A percentile compares a stretch with the other conserved stretches of the same genome.
Conservation (phyloP, 768 basidiomycete genomes). For the Hortiboletus flavorubellus region DNA sequence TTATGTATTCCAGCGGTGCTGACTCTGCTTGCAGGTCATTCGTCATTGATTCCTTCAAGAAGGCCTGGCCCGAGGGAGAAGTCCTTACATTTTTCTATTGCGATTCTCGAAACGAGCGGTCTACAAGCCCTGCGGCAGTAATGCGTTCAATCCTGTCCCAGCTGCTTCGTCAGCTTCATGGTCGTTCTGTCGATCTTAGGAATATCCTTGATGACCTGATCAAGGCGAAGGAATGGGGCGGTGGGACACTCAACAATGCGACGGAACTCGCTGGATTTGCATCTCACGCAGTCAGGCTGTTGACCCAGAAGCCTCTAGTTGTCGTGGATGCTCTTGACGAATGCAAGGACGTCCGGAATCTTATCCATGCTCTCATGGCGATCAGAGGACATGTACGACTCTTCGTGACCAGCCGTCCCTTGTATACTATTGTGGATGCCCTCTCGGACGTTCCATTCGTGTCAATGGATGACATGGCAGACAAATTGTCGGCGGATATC, state of each 20-base stretch:
- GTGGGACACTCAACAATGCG: neutral
- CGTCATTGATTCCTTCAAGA: neutral
- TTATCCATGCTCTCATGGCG: neutral
- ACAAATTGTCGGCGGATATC: neutral
- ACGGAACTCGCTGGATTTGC: neutral
- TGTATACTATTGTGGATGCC: neutral
- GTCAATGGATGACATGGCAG: neutral
- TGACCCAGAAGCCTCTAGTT: neutral
- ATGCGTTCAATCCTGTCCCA: slow-evolving; percentile 2
- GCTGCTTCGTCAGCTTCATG: neutral
- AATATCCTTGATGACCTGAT: neutral
- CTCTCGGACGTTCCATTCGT: neutral
- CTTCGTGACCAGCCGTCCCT: slow-evolving; percentile 1
- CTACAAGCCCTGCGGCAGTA: neutral
- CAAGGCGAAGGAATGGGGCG: neutral
- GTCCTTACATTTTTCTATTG: neutral
- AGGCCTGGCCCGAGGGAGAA: neutral
- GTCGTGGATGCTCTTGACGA: slow-evolving; percentile 9
- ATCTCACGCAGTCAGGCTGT: neutral
- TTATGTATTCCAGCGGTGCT: neutral
- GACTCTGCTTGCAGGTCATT: neutral
- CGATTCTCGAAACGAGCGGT: neutral
- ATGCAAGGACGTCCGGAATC: neutral
- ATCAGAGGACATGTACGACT: neutral
- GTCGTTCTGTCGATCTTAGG: neutral